Conservation (phyloP, 768 basidiomycete species). For the Pleurotus citrinopileatus region DNA sequence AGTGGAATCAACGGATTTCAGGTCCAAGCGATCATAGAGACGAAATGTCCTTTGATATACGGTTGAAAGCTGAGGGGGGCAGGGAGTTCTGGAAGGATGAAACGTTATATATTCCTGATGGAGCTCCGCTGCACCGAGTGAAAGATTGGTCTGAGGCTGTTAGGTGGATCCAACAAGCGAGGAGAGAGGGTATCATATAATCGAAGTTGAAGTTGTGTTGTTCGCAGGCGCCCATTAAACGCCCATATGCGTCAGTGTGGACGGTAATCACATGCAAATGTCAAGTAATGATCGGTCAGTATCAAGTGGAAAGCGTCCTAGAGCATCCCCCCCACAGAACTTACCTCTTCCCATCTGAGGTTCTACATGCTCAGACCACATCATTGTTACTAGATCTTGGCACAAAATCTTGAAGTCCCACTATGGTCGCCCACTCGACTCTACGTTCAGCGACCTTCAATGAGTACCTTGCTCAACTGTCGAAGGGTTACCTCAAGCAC, state of each 20-base stretch:
- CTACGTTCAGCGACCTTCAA: conserved; percentile 29
- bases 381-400: background rate
- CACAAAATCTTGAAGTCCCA: background rate
- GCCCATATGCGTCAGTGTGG: background rate
- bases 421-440: conserved; percentile 32
- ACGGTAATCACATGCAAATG: conserved; percentile 3
- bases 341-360: background rate
- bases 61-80: conserved; percentile 43
- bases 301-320: background rate
- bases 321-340: background rate
- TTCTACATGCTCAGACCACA: conserved; percentile 1
- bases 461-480: conserved; percentile 39
- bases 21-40: conserved; percentile 39
- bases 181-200: conserved; percentile 16
- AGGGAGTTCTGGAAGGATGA: conserved; percentile 59
- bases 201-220: background rate
- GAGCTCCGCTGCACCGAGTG: conserved; percentile 49
- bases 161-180: conserved; percentile 36
- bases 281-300: background rate
- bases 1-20: conserved; percentile 69
- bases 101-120: conserved; percentile 44
- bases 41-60: conserved; percentile 52
- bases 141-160: conserved; percentile 63
- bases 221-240: background rate
- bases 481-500: conserved; percentile 56